A percentile compares a stretch with the other conserved stretches of the same genome.
Conservation (phyloP, 176 grass and related monocot genomes). For the Puya raimondii region DNA sequence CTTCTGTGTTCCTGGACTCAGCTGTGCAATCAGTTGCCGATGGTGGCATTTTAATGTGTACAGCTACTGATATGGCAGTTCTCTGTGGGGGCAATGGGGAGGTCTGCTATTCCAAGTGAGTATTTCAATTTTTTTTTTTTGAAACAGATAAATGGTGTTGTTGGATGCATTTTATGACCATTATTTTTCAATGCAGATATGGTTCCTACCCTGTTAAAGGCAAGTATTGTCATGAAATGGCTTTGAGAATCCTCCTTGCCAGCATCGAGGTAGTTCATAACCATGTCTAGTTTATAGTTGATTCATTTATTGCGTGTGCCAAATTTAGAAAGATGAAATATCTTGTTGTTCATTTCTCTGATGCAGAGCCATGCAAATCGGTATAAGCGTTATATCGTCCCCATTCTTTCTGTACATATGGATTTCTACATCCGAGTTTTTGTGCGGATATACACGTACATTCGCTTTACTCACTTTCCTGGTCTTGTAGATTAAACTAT, state of each 20-base stretch:
- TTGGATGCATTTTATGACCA: conserved; percentile 11
- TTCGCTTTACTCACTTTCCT: conserved; percentile 9
- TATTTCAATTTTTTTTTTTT: background rate
- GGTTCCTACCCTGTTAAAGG: conserved; percentile 87
- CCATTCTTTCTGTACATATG: conserved; percentile 85
- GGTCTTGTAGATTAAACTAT: background rate
- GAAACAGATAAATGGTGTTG: conserved; percentile 4
- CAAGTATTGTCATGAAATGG: conserved; percentile 97
- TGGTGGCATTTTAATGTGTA: conserved; percentile 89
- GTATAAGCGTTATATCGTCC: conserved; percentile 92
- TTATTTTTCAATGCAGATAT: conserved; percentile 59
- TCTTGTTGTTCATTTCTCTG: conserved; percentile 17
- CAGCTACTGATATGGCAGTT: conserved; percentile 96
- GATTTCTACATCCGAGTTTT: conserved; percentile 99
- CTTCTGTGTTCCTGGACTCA: conserved; percentile 87
- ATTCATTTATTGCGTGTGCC: too few species aligned
- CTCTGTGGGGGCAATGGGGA: conserved; percentile 84
- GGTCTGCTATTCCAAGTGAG: conserved; percentile 97
- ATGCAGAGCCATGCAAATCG: conserved; percentile 94
- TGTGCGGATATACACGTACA: conserved; percentile 91
- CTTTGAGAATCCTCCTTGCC: conserved; percentile 96
- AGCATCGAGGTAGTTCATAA: conserved; percentile 68
- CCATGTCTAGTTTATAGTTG: too few species aligned
- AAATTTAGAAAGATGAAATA: background rate
- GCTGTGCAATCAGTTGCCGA: conserved; percentile 84